Evolutionary conservation across 805 yeast species (phyloP), one percentile per base, ranked within the genome.

Genomic region (Blastobotrys americana): DNA sequence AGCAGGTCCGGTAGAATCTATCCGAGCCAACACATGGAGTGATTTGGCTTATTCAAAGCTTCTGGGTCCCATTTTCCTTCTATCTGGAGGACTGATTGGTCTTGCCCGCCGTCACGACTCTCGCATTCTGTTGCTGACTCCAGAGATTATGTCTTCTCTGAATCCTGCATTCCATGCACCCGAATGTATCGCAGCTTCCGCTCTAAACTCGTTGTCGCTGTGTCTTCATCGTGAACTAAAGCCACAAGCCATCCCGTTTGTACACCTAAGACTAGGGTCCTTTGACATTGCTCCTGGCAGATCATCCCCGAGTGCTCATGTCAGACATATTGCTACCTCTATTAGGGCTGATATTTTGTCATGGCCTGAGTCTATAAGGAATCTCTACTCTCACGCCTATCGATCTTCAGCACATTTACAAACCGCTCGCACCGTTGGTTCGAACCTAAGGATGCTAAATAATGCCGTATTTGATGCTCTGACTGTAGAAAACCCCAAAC

Each of bases 151-250:
- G 21, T 70, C 80, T 37, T 62, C 75, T 2, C 60, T 82, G 44
- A 61, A 69, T 27, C 64, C 81, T 39, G 81, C 84, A 4, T 82
- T 75, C 64, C 84, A 81, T 57, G 74, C 80, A 1, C 73, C 83
- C 0, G 88, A 82, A 49, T 67, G 77, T 21, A 56, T 80, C 28
- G 71, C 74, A n/a, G 71, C 72, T 25, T 69, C 69, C 31, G 66
- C 76, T 2, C 47, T 80, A 31, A 50, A 63, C 3, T 45, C 67
- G 0, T 48, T 74, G 16, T 61, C 72, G 4, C 49, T 60, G 15
- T 59, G 69, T 27, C 53, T 75, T 41, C 59, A 69, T 15, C 63
- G 75, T 23, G 75, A 71, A 50, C 62, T 70, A 9, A 62, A 58
- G n/a, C 67, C 72, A n/a, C 69, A 68, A 37, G 57, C 58, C 2